Conservation (phyloP, 805 yeast species). For the Blastobotrys mokoenaii region DNA sequence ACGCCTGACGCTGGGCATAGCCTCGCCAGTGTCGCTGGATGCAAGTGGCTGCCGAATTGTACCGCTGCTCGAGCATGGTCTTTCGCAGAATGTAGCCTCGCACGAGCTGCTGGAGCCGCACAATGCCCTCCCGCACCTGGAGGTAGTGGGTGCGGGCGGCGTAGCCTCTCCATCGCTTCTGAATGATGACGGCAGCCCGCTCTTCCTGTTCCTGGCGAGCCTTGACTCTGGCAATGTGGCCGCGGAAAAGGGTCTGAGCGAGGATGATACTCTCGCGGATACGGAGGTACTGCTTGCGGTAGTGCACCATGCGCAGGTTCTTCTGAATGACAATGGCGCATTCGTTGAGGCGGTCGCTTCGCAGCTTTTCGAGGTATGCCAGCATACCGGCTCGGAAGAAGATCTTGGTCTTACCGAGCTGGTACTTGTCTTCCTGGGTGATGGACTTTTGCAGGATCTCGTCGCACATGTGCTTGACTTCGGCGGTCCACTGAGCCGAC, state of each 20-base stretch:
- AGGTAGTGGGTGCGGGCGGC: slow-evolving; percentile 43
- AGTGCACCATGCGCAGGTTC: slow-evolving; percentile 56
- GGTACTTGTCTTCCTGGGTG: slow-evolving; percentile 54
- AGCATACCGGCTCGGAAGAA: slow-evolving; percentile 96
- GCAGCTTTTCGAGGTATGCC: slow-evolving; percentile 79
- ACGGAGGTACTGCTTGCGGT: slow-evolving; percentile 52
- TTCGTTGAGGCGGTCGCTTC: slow-evolving; percentile 66
- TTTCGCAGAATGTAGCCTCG: slow-evolving; percentile 46
- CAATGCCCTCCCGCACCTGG: slow-evolving; percentile 44
- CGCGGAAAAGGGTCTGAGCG: slow-evolving; percentile 59
- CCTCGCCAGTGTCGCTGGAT: slow-evolving; percentile 76
- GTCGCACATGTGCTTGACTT: slow-evolving; percentile 57
- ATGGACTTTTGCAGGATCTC: slow-evolving; percentile 58
- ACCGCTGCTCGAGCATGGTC: slow-evolving; percentile 40
- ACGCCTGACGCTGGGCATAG: slow-evolving; percentile 47
- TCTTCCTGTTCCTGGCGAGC: slow-evolving; percentile 41
- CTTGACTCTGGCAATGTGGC: slow-evolving; percentile 48
- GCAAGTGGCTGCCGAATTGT: slow-evolving; percentile 53
- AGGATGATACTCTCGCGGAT: slow-evolving; percentile 44
- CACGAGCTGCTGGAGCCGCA: slow-evolving; percentile 48
- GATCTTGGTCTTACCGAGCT: slow-evolving; percentile 86
- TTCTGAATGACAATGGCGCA: slow-evolving; percentile 85
- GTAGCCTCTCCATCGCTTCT: slow-evolving; percentile 44
- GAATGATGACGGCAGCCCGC: slow-evolving; percentile 61
- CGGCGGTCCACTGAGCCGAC: slow-evolving; percentile 58